phyloP scores from a whole-genome alignment of 257 asterid genomes.

The Penstemon newberryi region DNA sequence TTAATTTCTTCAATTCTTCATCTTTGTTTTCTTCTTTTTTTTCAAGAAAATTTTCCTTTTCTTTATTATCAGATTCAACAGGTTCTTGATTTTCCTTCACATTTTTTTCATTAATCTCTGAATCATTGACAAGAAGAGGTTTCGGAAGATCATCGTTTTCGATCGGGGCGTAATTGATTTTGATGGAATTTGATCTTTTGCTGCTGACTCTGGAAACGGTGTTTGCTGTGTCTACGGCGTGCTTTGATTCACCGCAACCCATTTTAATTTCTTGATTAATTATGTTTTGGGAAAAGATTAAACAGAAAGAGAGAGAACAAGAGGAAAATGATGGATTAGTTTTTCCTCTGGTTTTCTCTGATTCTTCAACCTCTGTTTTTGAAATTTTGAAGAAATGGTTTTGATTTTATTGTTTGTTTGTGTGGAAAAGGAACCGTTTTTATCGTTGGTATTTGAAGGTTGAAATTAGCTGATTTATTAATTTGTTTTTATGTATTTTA shows the following conservation, averaged over 20 bases:
- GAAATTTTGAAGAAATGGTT: not conserved
- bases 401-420: slow-evolving; percentile 27
- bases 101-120: not conserved
- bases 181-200: slow-evolving; percentile 41
- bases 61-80: not conserved
- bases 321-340: slow-evolving; percentile 33
- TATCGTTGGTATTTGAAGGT: slow-evolving; percentile 37
- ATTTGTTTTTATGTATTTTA: not conserved
- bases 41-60: not conserved
- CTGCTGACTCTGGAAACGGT: slow-evolving; percentile 48
- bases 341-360: slow-evolving; percentile 33
- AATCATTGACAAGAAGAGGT: not conserved
- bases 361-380: slow-evolving; percentile 17
- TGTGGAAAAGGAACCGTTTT: slow-evolving; percentile 31
- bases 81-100: slow-evolving; percentile 20
- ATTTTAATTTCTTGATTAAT: slow-evolving; percentile 11
- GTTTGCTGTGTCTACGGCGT: slow-evolving; percentile 64
- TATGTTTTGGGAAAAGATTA: slow-evolving; percentile 14
- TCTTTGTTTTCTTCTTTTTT: slow-evolving; percentile 4
- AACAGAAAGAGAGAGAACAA: slow-evolving; percentile 19
- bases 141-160: slow-evolving; percentile 6
- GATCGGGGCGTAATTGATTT: slow-evolving; percentile 4
- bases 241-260: slow-evolving; percentile 95
- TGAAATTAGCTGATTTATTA: not conserved
- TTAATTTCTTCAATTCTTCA: slow-evolving; percentile 21